Conservation (phyloP, 2,329 filamentous ascomycete species). For the Colletotrichum sidae region DNA sequence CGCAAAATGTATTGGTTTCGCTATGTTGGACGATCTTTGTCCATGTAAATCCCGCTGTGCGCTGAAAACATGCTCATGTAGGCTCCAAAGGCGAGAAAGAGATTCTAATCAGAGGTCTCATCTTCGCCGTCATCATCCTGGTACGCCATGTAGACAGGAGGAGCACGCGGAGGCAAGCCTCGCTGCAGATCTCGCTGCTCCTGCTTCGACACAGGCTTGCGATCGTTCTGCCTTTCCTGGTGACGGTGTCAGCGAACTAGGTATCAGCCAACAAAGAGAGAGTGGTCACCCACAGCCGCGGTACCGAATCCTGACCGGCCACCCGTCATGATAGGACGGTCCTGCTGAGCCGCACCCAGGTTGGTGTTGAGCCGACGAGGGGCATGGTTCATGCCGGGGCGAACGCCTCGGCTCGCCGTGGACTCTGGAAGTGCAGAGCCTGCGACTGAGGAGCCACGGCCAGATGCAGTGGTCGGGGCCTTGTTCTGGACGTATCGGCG, state of each 20-base stretch:
- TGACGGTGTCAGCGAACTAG: neutral
- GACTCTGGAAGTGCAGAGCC: too few species aligned
- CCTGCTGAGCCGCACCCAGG: too few species aligned
- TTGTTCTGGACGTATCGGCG: conserved; percentile 40
- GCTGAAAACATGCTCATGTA: too few species aligned
- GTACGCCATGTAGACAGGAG: conserved; percentile 1
- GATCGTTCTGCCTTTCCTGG: conserved; percentile 18
- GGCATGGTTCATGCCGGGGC: too few species aligned
- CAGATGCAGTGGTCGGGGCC: conserved; percentile 10
- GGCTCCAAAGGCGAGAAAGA: too few species aligned
- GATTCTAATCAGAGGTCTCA: conserved; percentile 20
- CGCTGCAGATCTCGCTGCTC: conserved; percentile 27
- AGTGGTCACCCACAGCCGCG: conserved; percentile 6
- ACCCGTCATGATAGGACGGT: too few species aligned
- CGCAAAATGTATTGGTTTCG: too few species aligned
- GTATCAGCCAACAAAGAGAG: neutral
- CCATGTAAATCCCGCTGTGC: too few species aligned
- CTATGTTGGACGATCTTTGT: too few species aligned
- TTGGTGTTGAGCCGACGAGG: too few species aligned
- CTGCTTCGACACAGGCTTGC: conserved; percentile 25
- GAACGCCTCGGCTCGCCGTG: too few species aligned
- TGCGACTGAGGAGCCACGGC: neutral
- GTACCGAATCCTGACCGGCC: conserved; percentile 4
- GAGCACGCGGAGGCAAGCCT: conserved; percentile 3
- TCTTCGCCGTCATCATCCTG: neutral